Conservation (phyloP, 805 yeast species). For the Ogataea salicorniae region DNA sequence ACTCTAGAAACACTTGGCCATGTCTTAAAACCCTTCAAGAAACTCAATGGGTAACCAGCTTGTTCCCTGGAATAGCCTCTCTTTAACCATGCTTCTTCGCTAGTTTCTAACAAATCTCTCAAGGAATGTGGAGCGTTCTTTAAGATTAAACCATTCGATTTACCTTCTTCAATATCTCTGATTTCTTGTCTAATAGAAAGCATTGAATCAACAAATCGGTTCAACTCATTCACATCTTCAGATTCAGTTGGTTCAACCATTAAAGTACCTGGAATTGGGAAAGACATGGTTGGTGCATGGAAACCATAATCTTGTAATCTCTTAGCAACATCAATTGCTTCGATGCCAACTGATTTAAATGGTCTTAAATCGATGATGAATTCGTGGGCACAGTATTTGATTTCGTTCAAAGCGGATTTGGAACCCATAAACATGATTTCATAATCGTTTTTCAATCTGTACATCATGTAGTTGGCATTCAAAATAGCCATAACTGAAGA, state of each 20-base stretch:
- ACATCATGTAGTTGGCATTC: constrained; percentile 95
- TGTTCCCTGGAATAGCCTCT: constrained; percentile 89
- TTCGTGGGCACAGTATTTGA: constrained; percentile 91
- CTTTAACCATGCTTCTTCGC: constrained; percentile 64
- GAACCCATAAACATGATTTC: constrained; percentile 68
- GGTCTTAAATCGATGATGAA: constrained; percentile 88
- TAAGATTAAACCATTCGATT: constrained; percentile 61
- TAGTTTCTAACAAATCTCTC: constrained; percentile 61
- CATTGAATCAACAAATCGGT: constrained; percentile 85
- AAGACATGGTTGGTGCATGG: constrained; percentile 98
- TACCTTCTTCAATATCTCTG: constrained; percentile 60
- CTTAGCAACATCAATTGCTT: constrained; percentile 95
- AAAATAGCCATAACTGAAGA: constrained; percentile 89
- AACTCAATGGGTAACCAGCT: constrained; percentile 89
- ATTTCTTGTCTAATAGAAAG: constrained; percentile 81
- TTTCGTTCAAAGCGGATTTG: constrained; percentile 21
- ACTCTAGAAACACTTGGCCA: constrained; percentile 96
- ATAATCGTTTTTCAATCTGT: constrained; percentile 63
- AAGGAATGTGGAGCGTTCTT: constrained; percentile 92
- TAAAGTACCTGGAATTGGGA: constrained; percentile 96
- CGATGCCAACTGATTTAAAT: constrained; percentile 73
- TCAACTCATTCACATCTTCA: constrained; percentile 81
- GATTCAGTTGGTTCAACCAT: constrained; percentile 99
- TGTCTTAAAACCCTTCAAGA: constrained; percentile 67
- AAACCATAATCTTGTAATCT: constrained; percentile 96